Conservation (phyloP, 2,329 filamentous ascomycete species). For the Xylariaceae sp. region DNA sequence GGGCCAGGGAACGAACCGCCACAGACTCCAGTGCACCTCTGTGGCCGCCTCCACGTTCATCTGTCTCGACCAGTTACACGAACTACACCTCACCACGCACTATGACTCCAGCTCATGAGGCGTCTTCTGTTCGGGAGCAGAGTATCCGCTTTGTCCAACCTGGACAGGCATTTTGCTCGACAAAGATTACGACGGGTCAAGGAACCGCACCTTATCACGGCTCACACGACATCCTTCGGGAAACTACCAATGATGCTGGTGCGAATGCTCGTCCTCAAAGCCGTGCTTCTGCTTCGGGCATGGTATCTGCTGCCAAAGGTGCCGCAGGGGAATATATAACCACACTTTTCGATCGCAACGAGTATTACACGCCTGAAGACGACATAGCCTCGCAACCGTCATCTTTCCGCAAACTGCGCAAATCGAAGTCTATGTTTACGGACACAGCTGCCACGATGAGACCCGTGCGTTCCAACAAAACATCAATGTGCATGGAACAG, state of each 20-base stretch:
- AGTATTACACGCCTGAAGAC: slow-evolving; percentile 45
- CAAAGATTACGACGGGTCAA: slow-evolving; percentile 3
- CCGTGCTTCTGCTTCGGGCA: slow-evolving; percentile 25
- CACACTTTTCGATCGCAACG: slow-evolving; percentile 35
- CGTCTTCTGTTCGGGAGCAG: slow-evolving; percentile 40
- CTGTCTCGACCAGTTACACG: slow-evolving; percentile 11
- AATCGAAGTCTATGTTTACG: slow-evolving; percentile 51
- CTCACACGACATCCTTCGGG: slow-evolving; percentile 1
- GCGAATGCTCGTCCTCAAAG: slow-evolving; percentile 11
- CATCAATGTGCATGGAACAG: slow-evolving; percentile 14
- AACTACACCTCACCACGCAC: slow-evolving; percentile 15
- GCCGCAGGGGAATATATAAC: slow-evolving; percentile 35
- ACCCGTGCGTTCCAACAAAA: slow-evolving; percentile 5
- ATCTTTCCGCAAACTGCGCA: slow-evolving; percentile 47
- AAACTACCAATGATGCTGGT: background rate
- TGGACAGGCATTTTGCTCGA: slow-evolving; percentile 5
- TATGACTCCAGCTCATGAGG: slow-evolving; percentile 19
- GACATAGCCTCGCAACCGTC: slow-evolving; percentile 43
- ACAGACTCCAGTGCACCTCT: slow-evolving; percentile 29
- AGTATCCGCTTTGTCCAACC: slow-evolving; percentile 50
- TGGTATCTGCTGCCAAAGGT: slow-evolving; percentile 29
- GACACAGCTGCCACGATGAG: slow-evolving; percentile 25
- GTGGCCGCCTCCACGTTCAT: slow-evolving; percentile 33
- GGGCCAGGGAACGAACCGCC: slow-evolving; percentile 42
- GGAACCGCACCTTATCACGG: slow-evolving; percentile 3